Percentiles rank a stretch among this genome's conserved stretches.
Conservation (phyloP, 176 grass and related monocot species). For the sorghum (Sorghum bicolor) region DNA sequence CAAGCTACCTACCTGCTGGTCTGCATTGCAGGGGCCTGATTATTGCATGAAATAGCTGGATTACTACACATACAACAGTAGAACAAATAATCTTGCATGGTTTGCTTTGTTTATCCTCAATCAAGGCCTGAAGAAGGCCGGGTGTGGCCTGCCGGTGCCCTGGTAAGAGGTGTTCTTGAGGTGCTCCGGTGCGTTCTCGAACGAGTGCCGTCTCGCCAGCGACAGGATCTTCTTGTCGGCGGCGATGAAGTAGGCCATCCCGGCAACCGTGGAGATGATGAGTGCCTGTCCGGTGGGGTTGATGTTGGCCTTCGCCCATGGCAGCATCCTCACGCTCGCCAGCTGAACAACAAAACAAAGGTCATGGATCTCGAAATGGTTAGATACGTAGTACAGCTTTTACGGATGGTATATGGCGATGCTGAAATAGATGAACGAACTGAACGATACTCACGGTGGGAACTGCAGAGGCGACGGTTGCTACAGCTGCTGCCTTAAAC, state of each 20-base stretch:
- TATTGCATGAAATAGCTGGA: no score
- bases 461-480: not conserved
- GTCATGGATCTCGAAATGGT: not conserved
- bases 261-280: slow-evolving; percentile 60
- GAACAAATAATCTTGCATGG: not conserved
- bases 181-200: slow-evolving; percentile 28
- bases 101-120: not conserved
- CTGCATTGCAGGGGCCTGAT: no score
- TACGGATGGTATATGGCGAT: no score
- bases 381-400: no score
- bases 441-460: not conserved
- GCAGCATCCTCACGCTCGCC: slow-evolving; percentile 69
- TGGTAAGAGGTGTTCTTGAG: slow-evolving; percentile 40
- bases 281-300: slow-evolving; percentile 71
- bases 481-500: not conserved
- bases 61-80: no score
- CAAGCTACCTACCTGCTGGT: no score
- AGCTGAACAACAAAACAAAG: slow-evolving; percentile 19
- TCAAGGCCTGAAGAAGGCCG: slow-evolving; percentile 28
- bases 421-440: no score
- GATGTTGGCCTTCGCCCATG: slow-evolving; percentile 62
- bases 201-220: slow-evolving; percentile 58
- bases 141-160: not conserved
- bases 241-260: slow-evolving; percentile 68
- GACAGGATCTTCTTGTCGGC: slow-evolving; percentile 67